These are phyloP conservation scores for Picochlorum sp. DNA, from an alignment of 139 green algal genomes.

Conservation along the genomic window DNA sequence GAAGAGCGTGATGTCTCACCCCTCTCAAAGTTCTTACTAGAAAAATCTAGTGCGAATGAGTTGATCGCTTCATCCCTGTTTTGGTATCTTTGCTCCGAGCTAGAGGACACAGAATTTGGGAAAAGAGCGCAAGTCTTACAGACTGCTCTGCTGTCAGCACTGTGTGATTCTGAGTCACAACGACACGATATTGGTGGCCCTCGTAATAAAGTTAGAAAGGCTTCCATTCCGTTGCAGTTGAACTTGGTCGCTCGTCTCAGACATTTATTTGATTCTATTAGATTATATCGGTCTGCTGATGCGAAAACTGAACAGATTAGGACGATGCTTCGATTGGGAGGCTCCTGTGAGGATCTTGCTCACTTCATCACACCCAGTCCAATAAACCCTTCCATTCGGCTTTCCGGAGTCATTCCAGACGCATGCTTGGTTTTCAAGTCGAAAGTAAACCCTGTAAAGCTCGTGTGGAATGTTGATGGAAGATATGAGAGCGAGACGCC, in stretches of 20 bases:
- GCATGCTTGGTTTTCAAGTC: conserved; percentile 89
- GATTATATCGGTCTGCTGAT: conserved; percentile 27
- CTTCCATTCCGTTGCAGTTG: conserved; percentile 57
- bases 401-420: conserved; percentile 55
- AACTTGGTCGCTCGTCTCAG: conserved; percentile 57
- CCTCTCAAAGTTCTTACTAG: conserved; percentile 68
- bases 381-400: conserved; percentile 58
- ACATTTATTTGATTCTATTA: conserved; percentile 49
- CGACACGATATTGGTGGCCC: background rate
- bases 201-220: too few relatives aligned
- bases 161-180: background rate
- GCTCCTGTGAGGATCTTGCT: conserved; percentile 57
- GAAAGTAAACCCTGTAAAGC: conserved; percentile 68
- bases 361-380: conserved; percentile 58
- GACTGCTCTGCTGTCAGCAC: conserved; percentile 24
- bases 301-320: conserved; percentile 43
- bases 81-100: conserved; percentile 85
- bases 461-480: background rate
- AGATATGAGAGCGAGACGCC: background rate
- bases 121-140: conserved; percentile 41
- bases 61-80: conserved; percentile 64
- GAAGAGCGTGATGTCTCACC: conserved; percentile 55
- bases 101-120: conserved; percentile 66
- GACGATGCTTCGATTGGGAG: conserved; percentile 22
- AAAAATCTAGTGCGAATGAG: conserved; percentile 41